phyloP scores from a whole-genome alignment of 2,329 filamentous ascomycete genomes.

The Neonectria neomacrospora region DNA sequence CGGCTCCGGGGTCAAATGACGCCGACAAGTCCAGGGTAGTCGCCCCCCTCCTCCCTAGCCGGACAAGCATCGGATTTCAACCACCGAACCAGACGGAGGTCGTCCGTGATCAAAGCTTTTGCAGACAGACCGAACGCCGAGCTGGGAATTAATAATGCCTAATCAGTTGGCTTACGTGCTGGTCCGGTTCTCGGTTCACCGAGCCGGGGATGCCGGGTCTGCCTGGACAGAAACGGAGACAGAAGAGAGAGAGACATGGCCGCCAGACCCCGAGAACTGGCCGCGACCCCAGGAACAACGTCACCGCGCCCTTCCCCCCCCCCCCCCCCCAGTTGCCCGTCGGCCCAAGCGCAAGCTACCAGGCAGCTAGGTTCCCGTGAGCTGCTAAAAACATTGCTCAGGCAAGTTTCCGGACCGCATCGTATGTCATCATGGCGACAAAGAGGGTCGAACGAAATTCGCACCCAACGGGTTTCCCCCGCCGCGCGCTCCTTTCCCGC shows the following conservation, averaged over 20 bases:
- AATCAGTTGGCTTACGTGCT: no score
- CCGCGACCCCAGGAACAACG: slow-evolving; percentile 14
- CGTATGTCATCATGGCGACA: slow-evolving; percentile 17
- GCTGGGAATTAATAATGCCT: background rate
- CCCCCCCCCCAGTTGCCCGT: slow-evolving; percentile 1
- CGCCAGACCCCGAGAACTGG: slow-evolving; percentile 2
- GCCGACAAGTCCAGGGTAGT: slow-evolving; percentile 8
- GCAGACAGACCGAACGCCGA: background rate
- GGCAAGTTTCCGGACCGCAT: slow-evolving; percentile 1
- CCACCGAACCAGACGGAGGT: slow-evolving; percentile 6
- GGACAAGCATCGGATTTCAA: slow-evolving; percentile 8
- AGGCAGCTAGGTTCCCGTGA: background rate
- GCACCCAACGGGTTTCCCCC: slow-evolving; percentile 15
- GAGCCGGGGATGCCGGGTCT: slow-evolving; percentile 1
- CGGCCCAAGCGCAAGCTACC: slow-evolving; percentile 13
- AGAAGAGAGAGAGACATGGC: background rate
- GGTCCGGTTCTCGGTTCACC: background rate
- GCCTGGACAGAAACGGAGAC: background rate
- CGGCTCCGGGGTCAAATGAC: slow-evolving; percentile 3
- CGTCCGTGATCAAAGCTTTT: background rate
- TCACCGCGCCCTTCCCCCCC: background rate
- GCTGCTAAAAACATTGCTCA: background rate
- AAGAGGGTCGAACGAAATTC: background rate
- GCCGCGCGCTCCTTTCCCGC: background rate
- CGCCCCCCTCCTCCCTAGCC: background rate